These are phyloP conservation scores for Candida endomychidarum DNA, from an alignment of 805 yeast genomes.

Conservation along the genomic window DNA sequence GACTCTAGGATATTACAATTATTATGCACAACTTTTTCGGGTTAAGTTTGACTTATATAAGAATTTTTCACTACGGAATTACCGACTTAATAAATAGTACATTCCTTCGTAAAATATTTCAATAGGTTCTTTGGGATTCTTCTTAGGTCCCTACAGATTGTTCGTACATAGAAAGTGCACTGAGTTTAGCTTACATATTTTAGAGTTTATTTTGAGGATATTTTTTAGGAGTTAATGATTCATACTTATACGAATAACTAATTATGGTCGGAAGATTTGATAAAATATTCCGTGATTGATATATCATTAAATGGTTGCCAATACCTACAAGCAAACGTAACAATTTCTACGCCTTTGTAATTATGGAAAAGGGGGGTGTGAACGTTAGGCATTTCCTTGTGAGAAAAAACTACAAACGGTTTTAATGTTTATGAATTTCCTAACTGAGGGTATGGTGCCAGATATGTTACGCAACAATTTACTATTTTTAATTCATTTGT, in stretches of 20 bases:
- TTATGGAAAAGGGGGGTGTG: background rate
- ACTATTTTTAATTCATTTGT: background rate
- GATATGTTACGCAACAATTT: background rate
- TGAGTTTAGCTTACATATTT: no score
- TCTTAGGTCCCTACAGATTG: no score
- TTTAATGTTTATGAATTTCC: conserved; percentile 5
- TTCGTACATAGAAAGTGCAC: no score
- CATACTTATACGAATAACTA: no score
- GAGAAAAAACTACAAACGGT: conserved; percentile 1
- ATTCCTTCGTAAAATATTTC: conserved; percentile 2
- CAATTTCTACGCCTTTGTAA: conserved; percentile 1
- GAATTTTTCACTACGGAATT: conserved; percentile 4
- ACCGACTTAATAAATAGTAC: background rate
- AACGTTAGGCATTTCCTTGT: background rate
- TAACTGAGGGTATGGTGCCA: conserved; percentile 2
- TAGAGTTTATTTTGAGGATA: no score
- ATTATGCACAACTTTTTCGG: background rate
- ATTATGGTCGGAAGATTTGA: no score
- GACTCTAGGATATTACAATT: background rate
- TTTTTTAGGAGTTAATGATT: no score
- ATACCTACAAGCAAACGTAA: no score
- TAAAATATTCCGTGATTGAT: no score
- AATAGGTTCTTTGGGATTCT: no score
- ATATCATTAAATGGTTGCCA: no score
- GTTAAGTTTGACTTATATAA: no score